phyloP scores from a whole-genome alignment of 768 basidiomycete species.

The Mycena chlorophos region DNA sequence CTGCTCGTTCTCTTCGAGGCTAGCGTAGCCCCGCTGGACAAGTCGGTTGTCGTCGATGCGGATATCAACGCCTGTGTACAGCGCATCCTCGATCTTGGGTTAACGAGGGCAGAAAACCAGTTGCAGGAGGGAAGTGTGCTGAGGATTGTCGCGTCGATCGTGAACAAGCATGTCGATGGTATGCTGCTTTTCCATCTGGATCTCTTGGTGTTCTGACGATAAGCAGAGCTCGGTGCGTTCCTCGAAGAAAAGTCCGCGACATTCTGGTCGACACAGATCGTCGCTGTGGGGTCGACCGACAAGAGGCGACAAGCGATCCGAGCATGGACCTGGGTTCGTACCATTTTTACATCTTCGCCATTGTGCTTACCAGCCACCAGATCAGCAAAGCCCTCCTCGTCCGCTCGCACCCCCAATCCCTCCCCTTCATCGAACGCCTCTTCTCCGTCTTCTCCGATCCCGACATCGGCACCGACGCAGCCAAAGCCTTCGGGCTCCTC shows the following conservation, averaged over 20 bases:
- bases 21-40: slow-evolving; percentile 60
- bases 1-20: slow-evolving; percentile 68
- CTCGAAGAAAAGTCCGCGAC: slow-evolving; percentile 39
- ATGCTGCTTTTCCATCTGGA: slow-evolving; percentile 19
- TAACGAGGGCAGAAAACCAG: slow-evolving; percentile 45
- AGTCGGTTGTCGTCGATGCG: slow-evolving; percentile 54
- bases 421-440: slow-evolving; percentile 58
- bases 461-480: slow-evolving; percentile 68
- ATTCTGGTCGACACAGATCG: slow-evolving; percentile 54
- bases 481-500: slow-evolving; percentile 70
- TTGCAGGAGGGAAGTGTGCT: slow-evolving; percentile 57
- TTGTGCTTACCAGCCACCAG: slow-evolving; percentile 39
- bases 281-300: slow-evolving; percentile 33
- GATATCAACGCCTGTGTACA: slow-evolving; percentile 54
- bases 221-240: slow-evolving; percentile 49
- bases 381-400: slow-evolving; percentile 78
- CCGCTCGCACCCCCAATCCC: slow-evolving; percentile 62
- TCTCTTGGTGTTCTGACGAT: not conserved
- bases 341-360: not conserved
- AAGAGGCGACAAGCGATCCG: slow-evolving; percentile 52
- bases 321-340: slow-evolving; percentile 69
- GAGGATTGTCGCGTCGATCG: slow-evolving; percentile 60
- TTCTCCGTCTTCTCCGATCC: slow-evolving; percentile 72
- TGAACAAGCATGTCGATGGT: slow-evolving; percentile 82
- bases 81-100: slow-evolving; percentile 59